These are phyloP conservation scores for Nemania sp. DNA, from an alignment of 2,329 filamentous ascomycete species.

Conservation along the genomic window DNA sequence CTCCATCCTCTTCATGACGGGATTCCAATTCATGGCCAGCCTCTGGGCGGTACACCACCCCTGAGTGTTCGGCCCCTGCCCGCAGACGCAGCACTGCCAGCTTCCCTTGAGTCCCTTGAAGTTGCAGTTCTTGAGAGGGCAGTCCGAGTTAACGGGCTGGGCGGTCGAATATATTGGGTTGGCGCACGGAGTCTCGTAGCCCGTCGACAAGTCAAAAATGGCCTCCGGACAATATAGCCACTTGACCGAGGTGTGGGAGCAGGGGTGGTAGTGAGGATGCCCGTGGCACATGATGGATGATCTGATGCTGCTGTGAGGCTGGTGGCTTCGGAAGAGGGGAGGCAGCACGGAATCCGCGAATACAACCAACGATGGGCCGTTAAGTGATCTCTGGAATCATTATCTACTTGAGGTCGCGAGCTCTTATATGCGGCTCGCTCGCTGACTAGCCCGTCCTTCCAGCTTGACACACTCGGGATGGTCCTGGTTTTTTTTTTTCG, in stretches of 20 bases:
- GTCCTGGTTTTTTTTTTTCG: conserved; percentile 12
- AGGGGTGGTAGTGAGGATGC: conserved; percentile 57
- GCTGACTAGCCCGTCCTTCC: neutral
- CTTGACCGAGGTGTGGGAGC: conserved; percentile 58
- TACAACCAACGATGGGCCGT: neutral
- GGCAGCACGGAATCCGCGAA: neutral
- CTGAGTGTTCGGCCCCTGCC: conserved; percentile 54
- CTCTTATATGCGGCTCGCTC: conserved; percentile 18
- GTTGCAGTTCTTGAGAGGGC: conserved; percentile 56
- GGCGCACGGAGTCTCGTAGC: conserved; percentile 54
- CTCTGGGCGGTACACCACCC: conserved; percentile 57
- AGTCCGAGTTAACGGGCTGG: conserved; percentile 50
- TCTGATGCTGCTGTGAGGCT: conserved; percentile 1
- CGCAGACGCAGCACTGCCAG: conserved; percentile 61
- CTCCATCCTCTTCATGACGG: conserved; percentile 39
- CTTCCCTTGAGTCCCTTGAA: conserved; percentile 54
- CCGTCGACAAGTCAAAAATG: conserved; percentile 54
- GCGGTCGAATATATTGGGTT: conserved; percentile 53
- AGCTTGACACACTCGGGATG: neutral
- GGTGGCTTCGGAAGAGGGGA: neutral
- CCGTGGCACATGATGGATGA: conserved; percentile 56
- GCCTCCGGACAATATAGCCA: conserved; percentile 59
- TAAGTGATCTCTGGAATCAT: neutral
- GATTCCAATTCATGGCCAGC: conserved; percentile 33
- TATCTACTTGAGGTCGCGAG: neutral